A percentile compares a stretch with the other conserved stretches of the same genome.
Evolutionary conservation across 2,329 filamentous ascomycete species (phyloP).

Genomic region (Ophiocordyceps camponoti-leonardi): DNA sequence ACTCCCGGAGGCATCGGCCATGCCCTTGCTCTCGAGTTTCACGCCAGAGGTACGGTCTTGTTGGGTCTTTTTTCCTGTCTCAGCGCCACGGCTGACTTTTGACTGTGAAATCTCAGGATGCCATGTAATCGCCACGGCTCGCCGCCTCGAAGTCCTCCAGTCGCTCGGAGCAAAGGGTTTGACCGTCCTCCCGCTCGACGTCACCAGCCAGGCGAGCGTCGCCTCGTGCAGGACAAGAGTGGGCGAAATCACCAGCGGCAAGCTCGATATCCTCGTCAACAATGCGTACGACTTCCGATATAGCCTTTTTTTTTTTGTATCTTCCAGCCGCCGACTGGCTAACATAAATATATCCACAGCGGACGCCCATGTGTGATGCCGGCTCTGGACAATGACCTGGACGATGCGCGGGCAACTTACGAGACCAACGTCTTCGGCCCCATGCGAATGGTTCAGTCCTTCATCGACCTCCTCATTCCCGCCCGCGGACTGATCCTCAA

Average conservation of each 20-base stretch:
- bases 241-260: slow-evolving; percentile 28
- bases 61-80: not conserved
- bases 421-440: slow-evolving; percentile 41
- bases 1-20: slow-evolving; percentile 43
- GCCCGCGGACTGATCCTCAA: slow-evolving; percentile 35
- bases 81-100: not conserved
- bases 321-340: not conserved
- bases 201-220: slow-evolving; percentile 33
- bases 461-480: slow-evolving; percentile 30
- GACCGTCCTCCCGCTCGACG: slow-evolving; percentile 32
- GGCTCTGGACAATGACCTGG: slow-evolving; percentile 31
- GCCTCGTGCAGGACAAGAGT: slow-evolving; percentile 28
- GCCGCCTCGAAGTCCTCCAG: slow-evolving; percentile 27
- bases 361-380: slow-evolving; percentile 35
- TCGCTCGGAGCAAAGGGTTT: slow-evolving; percentile 28
- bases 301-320: too few species aligned
- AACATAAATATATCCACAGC: slow-evolving; percentile 16
- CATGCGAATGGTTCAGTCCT: slow-evolving; percentile 36
- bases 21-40: slow-evolving; percentile 33
- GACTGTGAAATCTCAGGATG: slow-evolving; percentile 10
- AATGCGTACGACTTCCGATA: too few species aligned
- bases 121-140: slow-evolving; percentile 39
- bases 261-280: slow-evolving; percentile 42
- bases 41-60: slow-evolving; percentile 24
- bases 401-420: slow-evolving; percentile 35